Conservation (phyloP, 768 basidiomycete genomes). For the Wakefieldia striispora region DNA sequence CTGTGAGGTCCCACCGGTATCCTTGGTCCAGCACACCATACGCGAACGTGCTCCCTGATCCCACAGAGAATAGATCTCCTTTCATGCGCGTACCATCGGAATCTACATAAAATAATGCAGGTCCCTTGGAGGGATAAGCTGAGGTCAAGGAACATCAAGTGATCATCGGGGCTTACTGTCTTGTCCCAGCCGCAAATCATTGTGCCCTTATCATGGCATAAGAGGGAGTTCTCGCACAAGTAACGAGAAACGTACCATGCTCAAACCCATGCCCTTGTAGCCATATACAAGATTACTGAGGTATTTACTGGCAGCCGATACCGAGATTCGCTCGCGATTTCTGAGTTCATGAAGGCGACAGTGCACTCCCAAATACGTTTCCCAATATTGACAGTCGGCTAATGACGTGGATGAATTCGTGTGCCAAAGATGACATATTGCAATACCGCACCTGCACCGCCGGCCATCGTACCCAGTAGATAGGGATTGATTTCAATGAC, state of each 20-base stretch:
- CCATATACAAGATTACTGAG: constrained; percentile 95
- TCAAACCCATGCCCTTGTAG: constrained; percentile 99
- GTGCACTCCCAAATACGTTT: constrained; percentile 97
- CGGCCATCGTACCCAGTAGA: constrained; percentile 99
- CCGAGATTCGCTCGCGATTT: constrained; percentile 95
- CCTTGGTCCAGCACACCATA: constrained; percentile 98
- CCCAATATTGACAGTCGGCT: constrained; percentile 98
- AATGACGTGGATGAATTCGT: constrained; percentile 7
- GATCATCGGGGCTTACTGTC: constrained; percentile 54
- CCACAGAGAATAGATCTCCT: constrained; percentile 97
- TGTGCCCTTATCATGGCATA: constrained; percentile 63
- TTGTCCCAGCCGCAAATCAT: constrained; percentile 99
- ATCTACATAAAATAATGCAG: constrained; percentile 95
- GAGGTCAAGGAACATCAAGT: constrained; percentile 1
- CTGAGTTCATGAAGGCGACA: constrained; percentile 96
- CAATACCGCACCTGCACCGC: constrained; percentile 79
- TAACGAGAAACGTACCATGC: constrained; percentile 70
- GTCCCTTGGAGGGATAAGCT: constrained; percentile 55
- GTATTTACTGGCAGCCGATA: constrained; percentile 98
- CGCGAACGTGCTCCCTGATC: constrained; percentile 97
- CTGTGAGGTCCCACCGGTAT: constrained; percentile 88
- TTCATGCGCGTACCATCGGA: constrained; percentile 94
- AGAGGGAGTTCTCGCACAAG: constrained; percentile 1
- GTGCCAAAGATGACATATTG: background rate
- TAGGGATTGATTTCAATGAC: constrained; percentile 99